Evolutionary conservation across 2,329 filamentous ascomycete species (phyloP).

Genomic region (Diaporthe ampelina): DNA sequence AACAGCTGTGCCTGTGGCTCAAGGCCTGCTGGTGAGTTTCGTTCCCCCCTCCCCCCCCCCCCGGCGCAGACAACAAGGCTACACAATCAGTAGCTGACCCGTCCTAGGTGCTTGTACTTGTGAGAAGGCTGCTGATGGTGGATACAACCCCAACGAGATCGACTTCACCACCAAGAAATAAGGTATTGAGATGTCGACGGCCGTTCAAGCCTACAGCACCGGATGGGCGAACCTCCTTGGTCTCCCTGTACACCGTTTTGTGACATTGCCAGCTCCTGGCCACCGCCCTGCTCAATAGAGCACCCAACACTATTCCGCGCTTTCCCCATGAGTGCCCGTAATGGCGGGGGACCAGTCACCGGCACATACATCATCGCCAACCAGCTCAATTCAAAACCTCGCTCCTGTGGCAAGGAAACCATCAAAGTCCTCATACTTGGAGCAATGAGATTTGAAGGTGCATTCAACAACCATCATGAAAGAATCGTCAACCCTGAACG

Average conservation of each 20-base stretch:
- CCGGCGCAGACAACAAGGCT: background rate
- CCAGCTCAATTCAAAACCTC: background rate
- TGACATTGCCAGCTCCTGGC: background rate
- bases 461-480: background rate
- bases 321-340: too few relatives aligned
- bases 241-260: background rate
- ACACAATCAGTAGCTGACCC: slow-evolving; percentile 8
- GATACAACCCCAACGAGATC: slow-evolving; percentile 78
- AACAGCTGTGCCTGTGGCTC: slow-evolving; percentile 83
- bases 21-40: slow-evolving; percentile 74
- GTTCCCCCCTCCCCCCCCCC: background rate
- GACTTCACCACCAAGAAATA: slow-evolving; percentile 85
- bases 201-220: background rate
- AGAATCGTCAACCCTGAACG: background rate
- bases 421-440: background rate
- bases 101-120: slow-evolving; percentile 81
- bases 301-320: background rate
- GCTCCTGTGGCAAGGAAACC: background rate
- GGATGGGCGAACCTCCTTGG: background rate
- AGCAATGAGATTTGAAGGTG: background rate
- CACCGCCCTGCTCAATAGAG: background rate
- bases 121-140: slow-evolving; percentile 76
- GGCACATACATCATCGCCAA: background rate
- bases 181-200: slow-evolving; percentile 2
- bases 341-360: too few relatives aligned